Evolutionary conservation across 2,329 filamentous ascomycete species (phyloP).

Genomic region (Hypocreales sp.): DNA sequence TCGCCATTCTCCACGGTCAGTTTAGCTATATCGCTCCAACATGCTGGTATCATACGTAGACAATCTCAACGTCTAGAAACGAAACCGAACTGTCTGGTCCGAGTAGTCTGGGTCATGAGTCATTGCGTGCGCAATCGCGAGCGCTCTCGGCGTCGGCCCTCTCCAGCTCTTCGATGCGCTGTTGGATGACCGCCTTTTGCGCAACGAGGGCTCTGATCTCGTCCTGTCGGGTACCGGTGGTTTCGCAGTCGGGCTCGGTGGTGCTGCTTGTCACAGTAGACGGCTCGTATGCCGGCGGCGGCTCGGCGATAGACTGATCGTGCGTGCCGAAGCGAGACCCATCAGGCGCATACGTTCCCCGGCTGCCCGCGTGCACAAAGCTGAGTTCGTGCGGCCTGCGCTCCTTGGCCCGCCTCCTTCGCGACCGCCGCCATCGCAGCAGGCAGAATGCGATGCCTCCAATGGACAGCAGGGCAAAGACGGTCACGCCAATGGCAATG

Average conservation of each 20-base stretch:
- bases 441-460: constrained; percentile 11
- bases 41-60: no score
- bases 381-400: constrained; percentile 2
- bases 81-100: no score
- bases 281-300: constrained; percentile 16
- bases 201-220: constrained; percentile 16
- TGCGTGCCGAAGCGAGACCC: constrained; percentile 1
- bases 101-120: no score
- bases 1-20: no score
- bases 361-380: constrained; percentile 1
- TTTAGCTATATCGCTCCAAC: no score
- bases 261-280: constrained; percentile 9
- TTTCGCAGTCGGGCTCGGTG: constrained; percentile 8
- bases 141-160: constrained; percentile 1
- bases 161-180: constrained; percentile 19
- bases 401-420: constrained; percentile 5
- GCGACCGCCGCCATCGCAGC: constrained; percentile 8
- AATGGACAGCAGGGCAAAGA: constrained; percentile 14
- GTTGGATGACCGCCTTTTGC: constrained; percentile 19
- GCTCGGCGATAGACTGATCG: constrained; percentile 6
- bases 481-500: constrained; percentile 16
- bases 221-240: constrained; percentile 9
- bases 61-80: no score
- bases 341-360: not conserved
- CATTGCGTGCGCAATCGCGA: no score